phyloP scores from a whole-genome alignment of 2,329 filamentous ascomycete genomes.

The Coniochaeta sp. region DNA sequence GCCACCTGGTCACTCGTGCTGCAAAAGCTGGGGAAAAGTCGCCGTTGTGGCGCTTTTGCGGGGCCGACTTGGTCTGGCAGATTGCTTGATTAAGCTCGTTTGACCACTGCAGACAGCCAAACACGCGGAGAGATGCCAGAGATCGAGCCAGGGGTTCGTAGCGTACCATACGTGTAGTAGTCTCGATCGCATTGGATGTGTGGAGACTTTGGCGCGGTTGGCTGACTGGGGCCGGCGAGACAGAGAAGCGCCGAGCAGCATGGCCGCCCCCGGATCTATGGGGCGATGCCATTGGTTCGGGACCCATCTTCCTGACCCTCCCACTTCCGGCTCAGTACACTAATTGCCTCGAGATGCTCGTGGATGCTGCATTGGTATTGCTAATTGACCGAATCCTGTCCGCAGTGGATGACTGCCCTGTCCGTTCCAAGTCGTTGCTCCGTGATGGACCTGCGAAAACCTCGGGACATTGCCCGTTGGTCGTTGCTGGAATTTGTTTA shows the following conservation, averaged over 20 bases:
- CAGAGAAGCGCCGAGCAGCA: slow-evolving; percentile 1
- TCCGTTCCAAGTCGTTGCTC: neutral
- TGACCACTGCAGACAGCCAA: neutral
- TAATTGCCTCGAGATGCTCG: neutral
- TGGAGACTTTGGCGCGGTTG: neutral
- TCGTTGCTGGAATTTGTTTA: neutral
- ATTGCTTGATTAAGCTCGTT: neutral
- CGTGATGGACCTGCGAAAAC: neutral
- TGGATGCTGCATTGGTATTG: slow-evolving; percentile 1
- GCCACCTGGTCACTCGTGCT: neutral
- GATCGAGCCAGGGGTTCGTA: neutral
- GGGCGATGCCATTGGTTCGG: neutral
- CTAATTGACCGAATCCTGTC: slow-evolving; percentile 3
- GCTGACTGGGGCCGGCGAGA: neutral
- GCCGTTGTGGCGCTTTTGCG: slow-evolving; percentile 1
- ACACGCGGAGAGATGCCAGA: neutral
- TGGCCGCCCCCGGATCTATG: neutral
- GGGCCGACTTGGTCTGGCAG: neutral
- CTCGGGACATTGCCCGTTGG: too few relatives aligned
- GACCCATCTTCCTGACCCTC: neutral
- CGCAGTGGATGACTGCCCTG: neutral
- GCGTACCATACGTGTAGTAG: too few relatives aligned
- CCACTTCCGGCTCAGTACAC: neutral
- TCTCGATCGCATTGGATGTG: slow-evolving; percentile 1
- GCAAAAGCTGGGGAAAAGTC: neutral